phyloP scores from a whole-genome alignment of 1,284 basidiomycete genomes.

The Leccinum ponderosum region DNA sequence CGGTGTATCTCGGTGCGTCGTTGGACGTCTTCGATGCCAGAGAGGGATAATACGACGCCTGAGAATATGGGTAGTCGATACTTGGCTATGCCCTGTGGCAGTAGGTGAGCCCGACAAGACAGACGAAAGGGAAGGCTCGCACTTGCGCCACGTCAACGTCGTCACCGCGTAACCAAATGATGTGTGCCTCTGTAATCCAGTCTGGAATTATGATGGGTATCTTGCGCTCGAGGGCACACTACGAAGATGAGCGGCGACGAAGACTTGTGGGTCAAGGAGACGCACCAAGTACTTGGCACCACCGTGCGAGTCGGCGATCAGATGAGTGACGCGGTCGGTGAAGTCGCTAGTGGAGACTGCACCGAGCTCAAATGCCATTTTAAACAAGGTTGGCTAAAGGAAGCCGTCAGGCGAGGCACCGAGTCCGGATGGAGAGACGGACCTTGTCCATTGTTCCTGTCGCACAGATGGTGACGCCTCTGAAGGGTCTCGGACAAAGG shows the following conservation, averaged over 20 bases:
- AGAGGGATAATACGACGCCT: constrained; percentile 60
- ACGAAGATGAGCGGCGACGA: constrained; percentile 9
- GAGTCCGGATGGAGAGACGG: constrained; percentile 14
- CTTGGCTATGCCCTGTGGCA: constrained; percentile 46
- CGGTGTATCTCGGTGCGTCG: constrained; percentile 58
- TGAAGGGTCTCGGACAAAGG: constrained; percentile 66
- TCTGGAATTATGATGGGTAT: constrained; percentile 72
- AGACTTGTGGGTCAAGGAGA: constrained; percentile 2
- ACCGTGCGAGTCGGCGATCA: constrained; percentile 68
- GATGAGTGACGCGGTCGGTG: constrained; percentile 79
- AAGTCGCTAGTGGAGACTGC: constrained; percentile 65
- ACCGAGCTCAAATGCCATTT: constrained; percentile 74
- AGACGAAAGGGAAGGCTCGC: constrained; percentile 3
- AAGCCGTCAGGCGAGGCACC: background rate
- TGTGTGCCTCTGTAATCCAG: constrained; percentile 70
- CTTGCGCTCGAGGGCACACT: constrained; percentile 75
- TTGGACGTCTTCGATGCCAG: constrained; percentile 60
- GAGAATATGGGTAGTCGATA: constrained; percentile 70
- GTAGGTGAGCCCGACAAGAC: constrained; percentile 25
- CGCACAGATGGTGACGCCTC: constrained; percentile 63
- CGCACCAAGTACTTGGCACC: constrained; percentile 75
- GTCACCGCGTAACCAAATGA: constrained; percentile 75
- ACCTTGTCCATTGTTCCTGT: constrained; percentile 75
- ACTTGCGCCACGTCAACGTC: constrained; percentile 63
- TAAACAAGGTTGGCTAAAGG: constrained; percentile 61